Base-by-base conservation (phyloP, 1,284 basidiomycete genomes). In the Rhodotorula mucilaginosa region DNA sequence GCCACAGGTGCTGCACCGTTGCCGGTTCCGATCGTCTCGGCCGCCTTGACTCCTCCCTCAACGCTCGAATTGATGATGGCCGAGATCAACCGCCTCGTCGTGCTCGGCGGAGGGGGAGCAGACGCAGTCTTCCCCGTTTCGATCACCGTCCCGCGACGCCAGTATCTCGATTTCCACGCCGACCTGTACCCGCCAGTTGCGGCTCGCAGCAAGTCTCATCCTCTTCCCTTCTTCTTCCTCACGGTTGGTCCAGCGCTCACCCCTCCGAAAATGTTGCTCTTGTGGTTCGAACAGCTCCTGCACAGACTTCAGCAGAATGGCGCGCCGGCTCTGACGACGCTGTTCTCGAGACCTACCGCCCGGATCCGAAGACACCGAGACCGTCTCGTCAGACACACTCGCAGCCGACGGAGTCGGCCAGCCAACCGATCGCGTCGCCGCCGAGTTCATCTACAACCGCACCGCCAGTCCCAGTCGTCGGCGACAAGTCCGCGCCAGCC, bases 161-260 rank as follows among this genome's bases (percentile, higher is more conserved):
- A 82, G 66, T 79, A 83, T 59, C 79, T 84, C 58, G 83, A 84
- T 70, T 84, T 81, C 64, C 81, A 83, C 64, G 74, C 76, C 4
- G 83, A 84, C 59, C 74, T 84, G 34, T 83, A 79, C 64, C 83
- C 83, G 16, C 79, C 81, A 15, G 74, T 81, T 13, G 6, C 39
- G 2, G 31, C 56, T 10, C 60, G 71, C 29, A 56, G 73, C 70
- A 16, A 47, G 68, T 54, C 16, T 49, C n/a, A 5, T 8, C 13
- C 15, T 12, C 26, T 2, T 13, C 16, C 12, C 58, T 52, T 67
- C 58, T 34, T 21, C 0, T 2, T 7, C 29, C 2, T 12, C 10
- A 44, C 39, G 39, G 10, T 44, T 44, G 39, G 39, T 12, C 39
- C 39, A 44, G 39, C 39, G 39, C 39, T 44, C 39, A 44, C 39